Percentiles rank a stretch among this genome's conserved stretches.
Conservation (phyloP, 345 rosid species). For the Diplotaxis tenuifolia region DNA sequence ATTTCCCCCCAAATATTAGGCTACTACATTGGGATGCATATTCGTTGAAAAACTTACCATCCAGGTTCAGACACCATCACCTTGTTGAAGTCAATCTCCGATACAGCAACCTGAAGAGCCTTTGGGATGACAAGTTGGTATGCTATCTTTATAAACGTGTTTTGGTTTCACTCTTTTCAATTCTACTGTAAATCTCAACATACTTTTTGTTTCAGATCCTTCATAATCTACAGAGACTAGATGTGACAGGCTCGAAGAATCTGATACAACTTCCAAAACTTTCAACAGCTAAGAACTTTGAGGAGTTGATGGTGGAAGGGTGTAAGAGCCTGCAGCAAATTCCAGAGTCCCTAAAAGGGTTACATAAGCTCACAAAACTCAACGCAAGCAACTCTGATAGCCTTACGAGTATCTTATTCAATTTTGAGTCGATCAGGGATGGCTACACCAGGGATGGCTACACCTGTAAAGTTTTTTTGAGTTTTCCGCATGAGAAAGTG, state of each 20-base stretch:
- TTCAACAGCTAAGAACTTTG: background rate
- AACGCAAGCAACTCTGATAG: background rate
- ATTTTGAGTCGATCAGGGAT: background rate
- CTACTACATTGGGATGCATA: constrained; percentile 24
- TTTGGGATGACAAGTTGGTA: background rate
- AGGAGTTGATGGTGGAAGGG: constrained; percentile 2
- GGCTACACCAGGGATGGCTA: background rate
- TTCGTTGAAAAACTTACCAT: background rate
- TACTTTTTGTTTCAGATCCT: background rate
- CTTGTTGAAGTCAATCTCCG: background rate
- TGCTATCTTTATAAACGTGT: background rate
- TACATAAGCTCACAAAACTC: background rate
- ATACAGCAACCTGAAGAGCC: background rate
- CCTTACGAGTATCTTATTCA: background rate
- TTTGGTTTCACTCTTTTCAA: background rate
- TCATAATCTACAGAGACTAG: background rate
- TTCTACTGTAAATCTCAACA: background rate
- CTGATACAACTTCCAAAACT: background rate
- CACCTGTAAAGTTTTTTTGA: too few species aligned
- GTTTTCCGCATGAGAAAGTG: too few species aligned
- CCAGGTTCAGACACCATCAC: background rate
- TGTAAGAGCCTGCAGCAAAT: background rate
- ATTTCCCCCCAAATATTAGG: background rate
- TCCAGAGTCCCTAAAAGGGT: background rate
- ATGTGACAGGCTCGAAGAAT: constrained; percentile 13